Evolutionary conservation across 257 asterid genomes (phyloP), one percentile per base, ranked within the genome.

Genomic region (Parsonsia alboflavescens): DNA sequence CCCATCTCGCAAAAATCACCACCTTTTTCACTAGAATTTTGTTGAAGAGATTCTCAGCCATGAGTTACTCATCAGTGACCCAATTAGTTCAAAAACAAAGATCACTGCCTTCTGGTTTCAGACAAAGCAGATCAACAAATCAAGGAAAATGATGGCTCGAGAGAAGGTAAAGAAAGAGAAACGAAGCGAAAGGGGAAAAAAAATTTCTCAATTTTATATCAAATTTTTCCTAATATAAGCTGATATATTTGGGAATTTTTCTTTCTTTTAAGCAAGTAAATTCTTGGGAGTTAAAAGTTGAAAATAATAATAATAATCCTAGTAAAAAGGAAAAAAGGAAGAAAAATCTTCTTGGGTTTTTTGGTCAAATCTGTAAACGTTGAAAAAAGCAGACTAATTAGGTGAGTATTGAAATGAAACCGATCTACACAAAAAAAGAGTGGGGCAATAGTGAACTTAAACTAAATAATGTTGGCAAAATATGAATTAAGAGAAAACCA

Each of bases 121-220:
- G 80, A 80, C 79, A 78, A 73, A 84, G 96, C 84, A 90, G 96
- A 92, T 92, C 97, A 90, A 88, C 96, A 82, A 90, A 92, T 87
- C 86, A 67, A 81, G 79, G 96, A 88, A 92, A 87, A 81, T 78
- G 82, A 82, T 81, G 90, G 84, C 76, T 80, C 82, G 79, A 85
- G 84, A 83, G 84, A 87, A 80, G 86, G 87, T 75, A 79, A 78
- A 75, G 85, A 80, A 73, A 77, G 77, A 73, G 75, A 76, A 81
- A 62, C 70, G 41, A 81, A 76, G 84, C 77, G 76, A 74, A 64
- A 26, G 58, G 66, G 73, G 59, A 79, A 80, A 79, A n/a, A 66
- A 59, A 72, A 2, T 61, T 72, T 56, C 54, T 68, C 13, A 73
- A 41, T 21, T 67, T 70, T 54, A 7, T 28, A 49, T 57, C 75